A percentile compares a stretch with the other conserved stretches of the same genome.
Evolutionary conservation across 202 grass and related monocot genomes (phyloP).

Genomic region (Elaeis oleifera): DNA sequence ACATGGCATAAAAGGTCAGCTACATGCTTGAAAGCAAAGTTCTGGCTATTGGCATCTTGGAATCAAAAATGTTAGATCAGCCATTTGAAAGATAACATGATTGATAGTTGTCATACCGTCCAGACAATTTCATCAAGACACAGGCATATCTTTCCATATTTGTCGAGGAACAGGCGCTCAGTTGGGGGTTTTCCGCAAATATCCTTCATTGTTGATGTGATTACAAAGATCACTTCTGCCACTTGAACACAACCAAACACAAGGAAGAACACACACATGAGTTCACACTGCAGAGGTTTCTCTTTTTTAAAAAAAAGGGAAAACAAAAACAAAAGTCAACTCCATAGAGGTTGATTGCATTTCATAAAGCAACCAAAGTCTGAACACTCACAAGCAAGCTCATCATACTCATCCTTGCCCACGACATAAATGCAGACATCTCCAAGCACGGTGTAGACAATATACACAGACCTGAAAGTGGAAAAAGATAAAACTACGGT

Average conservation of each 20-base stretch:
- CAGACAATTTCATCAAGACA: constrained; percentile 94
- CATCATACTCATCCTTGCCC: constrained; percentile 98
- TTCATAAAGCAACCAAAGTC: neutral
- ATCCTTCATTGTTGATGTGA: constrained; percentile 94
- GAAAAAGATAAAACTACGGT: neutral
- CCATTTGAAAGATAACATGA: neutral
- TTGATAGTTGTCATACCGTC: constrained; percentile 45
- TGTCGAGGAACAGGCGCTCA: constrained; percentile 89
- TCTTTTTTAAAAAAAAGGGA: too few species aligned
- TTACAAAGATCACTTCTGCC: constrained; percentile 73
- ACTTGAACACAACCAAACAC: constrained; percentile 36
- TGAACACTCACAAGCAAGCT: constrained; percentile 75
- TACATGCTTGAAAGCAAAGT: too few species aligned
- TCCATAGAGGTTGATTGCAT: too few species aligned
- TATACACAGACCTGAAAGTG: constrained; percentile 69
- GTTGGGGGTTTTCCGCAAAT: constrained; percentile 72
- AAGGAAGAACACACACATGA: neutral
- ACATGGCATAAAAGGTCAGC: too few species aligned
- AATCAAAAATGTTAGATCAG: too few species aligned
- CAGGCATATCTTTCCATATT: constrained; percentile 86
- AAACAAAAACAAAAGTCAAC: neutral
- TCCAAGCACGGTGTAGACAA: constrained; percentile 88
- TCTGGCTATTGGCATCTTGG: too few species aligned
- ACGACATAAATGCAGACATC: constrained; percentile 88
- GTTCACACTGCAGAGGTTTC: neutral